Conservation (phyloP, 768 basidiomycete genomes). For the Suillus luteus region DNA sequence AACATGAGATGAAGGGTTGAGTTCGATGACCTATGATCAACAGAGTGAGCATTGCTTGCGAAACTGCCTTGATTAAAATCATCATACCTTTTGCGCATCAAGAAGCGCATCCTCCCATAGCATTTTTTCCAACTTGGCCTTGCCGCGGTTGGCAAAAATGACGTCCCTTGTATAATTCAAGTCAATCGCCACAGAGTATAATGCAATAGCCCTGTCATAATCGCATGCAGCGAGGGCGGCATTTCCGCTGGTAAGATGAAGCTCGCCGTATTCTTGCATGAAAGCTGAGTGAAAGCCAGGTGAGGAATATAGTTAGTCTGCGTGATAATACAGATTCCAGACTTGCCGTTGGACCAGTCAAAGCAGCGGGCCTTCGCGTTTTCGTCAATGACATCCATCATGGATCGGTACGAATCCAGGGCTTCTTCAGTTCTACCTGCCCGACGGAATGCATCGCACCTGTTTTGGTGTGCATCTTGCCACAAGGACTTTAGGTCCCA, state of each 20-base stretch:
- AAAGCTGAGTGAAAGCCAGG: too few relatives aligned
- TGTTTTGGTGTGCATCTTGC: neutral
- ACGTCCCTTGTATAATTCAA: neutral
- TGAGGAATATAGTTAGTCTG: too few relatives aligned
- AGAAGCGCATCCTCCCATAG: neutral
- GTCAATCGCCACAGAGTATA: too few relatives aligned
- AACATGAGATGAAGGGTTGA: neutral
- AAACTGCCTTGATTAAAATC: neutral
- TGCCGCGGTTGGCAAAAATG: neutral
- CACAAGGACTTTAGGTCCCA: neutral
- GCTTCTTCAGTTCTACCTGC: neutral
- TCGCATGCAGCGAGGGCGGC: too few relatives aligned
- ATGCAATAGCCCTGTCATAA: too few relatives aligned
- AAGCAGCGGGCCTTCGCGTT: too few relatives aligned
- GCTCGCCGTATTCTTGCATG: too few relatives aligned
- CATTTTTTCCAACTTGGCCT: neutral
- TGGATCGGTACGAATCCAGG: neutral
- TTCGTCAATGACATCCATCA: neutral
- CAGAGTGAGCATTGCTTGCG: neutral
- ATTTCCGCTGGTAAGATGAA: too few relatives aligned
- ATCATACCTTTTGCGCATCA: neutral
- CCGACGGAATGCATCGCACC: neutral
- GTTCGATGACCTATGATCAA: neutral
- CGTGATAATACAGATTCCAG: too few relatives aligned
- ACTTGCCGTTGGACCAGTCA: too few relatives aligned